Conservation (phyloP, 169 alveolate genomes). For the Amoebophrya sp. region DNA sequence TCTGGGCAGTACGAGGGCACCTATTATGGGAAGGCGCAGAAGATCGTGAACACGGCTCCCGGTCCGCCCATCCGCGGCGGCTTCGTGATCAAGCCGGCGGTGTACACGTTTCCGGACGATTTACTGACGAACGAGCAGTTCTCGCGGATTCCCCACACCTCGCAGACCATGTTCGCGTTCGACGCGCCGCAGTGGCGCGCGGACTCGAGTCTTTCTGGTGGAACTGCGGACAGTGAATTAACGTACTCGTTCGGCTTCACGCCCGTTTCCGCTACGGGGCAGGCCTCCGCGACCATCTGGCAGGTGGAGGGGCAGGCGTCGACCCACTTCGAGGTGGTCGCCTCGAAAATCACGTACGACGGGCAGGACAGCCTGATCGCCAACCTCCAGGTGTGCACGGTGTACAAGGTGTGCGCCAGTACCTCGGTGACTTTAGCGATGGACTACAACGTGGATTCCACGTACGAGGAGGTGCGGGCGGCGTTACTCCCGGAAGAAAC, state of each 20-base stretch:
- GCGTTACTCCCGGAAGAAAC: neutral
- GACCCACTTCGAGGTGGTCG: neutral
- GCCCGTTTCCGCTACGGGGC: neutral
- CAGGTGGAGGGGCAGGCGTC: neutral
- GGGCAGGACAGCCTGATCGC: neutral
- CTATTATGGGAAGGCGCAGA: neutral
- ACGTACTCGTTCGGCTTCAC: neutral
- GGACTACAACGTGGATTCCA: neutral
- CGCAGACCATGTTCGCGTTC: neutral
- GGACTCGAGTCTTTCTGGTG: neutral
- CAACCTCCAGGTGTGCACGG: neutral
- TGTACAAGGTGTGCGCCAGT: neutral
- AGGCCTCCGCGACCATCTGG: neutral
- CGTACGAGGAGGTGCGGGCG: neutral
- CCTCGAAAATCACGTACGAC: neutral
- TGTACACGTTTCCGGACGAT: neutral
- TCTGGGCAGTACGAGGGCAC: neutral
- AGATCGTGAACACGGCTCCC: neutral
- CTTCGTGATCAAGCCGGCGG: neutral
- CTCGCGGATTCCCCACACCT: too few species aligned
- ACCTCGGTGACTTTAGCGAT: neutral
- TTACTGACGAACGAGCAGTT: neutral
- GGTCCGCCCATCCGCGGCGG: neutral
- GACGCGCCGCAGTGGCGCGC: constrained; percentile 7
- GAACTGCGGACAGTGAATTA: neutral